phyloP scores from a whole-genome alignment of 2,329 filamentous ascomycete genomes.

The Aspergillus phoenicis region DNA sequence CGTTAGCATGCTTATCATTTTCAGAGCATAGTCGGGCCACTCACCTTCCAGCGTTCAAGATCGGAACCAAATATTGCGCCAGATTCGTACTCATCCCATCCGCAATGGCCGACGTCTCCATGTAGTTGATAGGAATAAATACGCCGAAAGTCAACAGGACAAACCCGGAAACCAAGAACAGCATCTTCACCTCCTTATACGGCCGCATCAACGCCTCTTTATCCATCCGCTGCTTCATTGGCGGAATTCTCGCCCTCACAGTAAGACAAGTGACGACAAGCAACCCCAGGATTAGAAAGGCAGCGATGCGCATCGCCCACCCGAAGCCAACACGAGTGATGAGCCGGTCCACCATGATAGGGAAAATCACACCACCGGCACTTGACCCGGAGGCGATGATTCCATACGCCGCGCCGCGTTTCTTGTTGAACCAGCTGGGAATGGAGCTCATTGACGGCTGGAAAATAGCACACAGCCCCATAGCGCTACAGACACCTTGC shows the following conservation, averaged over 20 bases:
- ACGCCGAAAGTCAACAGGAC: slow-evolving; percentile 13
- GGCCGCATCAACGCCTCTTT: background rate
- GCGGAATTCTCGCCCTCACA: background rate
- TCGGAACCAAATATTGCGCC: slow-evolving; percentile 4
- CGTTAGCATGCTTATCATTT: too few relatives aligned
- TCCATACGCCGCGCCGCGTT: slow-evolving; percentile 45
- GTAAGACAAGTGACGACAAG: slow-evolving; percentile 34
- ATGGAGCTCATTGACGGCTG: slow-evolving; percentile 24
- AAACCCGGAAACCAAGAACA: background rate
- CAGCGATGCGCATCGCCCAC: slow-evolving; percentile 57
- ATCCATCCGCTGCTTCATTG: background rate
- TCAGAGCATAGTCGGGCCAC: background rate
- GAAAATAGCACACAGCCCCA: slow-evolving; percentile 39
- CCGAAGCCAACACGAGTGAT: slow-evolving; percentile 54
- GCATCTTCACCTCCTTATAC: background rate
- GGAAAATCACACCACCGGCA: slow-evolving; percentile 61
- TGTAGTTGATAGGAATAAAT: slow-evolving; percentile 19
- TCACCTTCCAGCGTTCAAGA: slow-evolving; percentile 11
- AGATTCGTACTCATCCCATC: slow-evolving; percentile 5
- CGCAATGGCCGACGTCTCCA: background rate
- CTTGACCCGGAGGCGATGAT: slow-evolving; percentile 21
- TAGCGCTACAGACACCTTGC: slow-evolving; percentile 54
- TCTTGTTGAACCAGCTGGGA: slow-evolving; percentile 53
- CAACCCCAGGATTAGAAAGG: slow-evolving; percentile 62
- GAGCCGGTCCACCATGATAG: slow-evolving; percentile 59